Base-by-base conservation (phyloP, 768 basidiomycete genomes). In the Kwoniella pini region DNA sequence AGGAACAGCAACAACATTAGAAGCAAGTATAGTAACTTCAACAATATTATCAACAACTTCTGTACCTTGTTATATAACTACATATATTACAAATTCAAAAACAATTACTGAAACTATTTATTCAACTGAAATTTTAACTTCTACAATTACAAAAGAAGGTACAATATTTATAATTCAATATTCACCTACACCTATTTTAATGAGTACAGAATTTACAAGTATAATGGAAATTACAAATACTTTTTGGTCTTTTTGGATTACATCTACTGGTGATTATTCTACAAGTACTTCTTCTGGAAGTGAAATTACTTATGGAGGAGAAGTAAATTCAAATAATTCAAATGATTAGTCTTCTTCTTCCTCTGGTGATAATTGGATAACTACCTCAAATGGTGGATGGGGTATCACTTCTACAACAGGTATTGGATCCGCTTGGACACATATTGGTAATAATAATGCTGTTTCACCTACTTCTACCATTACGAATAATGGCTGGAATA, bases 11-110 rank as follows among this genome's bases (percentile, higher is more conserved):
- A 53, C 55, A 6, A 61, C 69, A 12, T 56, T 73, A 2, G 55
- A 59, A 40, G 71, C 71, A 2, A 27, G 45, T n/a, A 49, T 57
- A 10, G 69, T 73, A 54, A 73, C 71, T 11, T 55, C 68, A 1
- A 73, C 71, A 19, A 73, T 73, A 30, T 26, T 70, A 2, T 48
- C 39, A 36, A 62, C 70, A 15, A 73, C 71, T 3, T 62, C 62
- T 22, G 67, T 73, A 21, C 71, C 71, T 10, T 73, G 71, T 39
- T 69, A 69, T 38, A 64, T 66, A 26, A 72, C 71, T 12, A 65
- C 63, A 3, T 66, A 56, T 44, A 44, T 73, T 43, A 73, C 69
- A 9, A 36, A 73, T 26, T 62, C 59, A 7, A 30, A 52, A 13
- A 72, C 71, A 10, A 51, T 57, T 42, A 64, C 64, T 5, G 48